These are phyloP conservation scores for Acanthamoeba triangularis DNA, from an alignment of 208 protist species.

Conservation along the genomic window DNA sequence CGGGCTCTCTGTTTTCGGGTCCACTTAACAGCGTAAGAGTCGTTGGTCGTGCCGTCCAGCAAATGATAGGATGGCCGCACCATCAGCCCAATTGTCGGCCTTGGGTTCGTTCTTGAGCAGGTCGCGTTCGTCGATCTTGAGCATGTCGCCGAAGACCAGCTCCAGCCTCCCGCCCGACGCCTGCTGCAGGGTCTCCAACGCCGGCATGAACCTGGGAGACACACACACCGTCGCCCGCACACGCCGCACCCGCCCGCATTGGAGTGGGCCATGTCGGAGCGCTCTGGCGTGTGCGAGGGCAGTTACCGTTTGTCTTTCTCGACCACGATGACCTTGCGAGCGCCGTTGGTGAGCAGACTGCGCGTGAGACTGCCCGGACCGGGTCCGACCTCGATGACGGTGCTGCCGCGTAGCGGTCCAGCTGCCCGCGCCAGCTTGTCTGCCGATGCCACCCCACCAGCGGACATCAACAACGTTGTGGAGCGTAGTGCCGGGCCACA, in stretches of 20 bases:
- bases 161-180: constrained; percentile 1
- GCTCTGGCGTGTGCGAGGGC: too few relatives aligned
- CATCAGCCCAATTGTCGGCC: neutral
- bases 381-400: constrained; percentile 58
- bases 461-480: too few relatives aligned
- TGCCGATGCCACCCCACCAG: neutral
- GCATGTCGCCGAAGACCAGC: constrained; percentile 36
- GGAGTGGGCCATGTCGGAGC: too few relatives aligned
- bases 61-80: too few relatives aligned
- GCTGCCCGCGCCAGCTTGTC: constrained; percentile 44
- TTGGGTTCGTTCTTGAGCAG: constrained; percentile 62
- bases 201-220: constrained; percentile 40
- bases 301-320: constrained; percentile 72
- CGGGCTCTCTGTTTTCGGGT: neutral
- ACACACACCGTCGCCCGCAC: neutral
- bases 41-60: too few relatives aligned
- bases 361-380: constrained; percentile 72
- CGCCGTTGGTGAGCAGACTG: constrained; percentile 66
- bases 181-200: constrained; percentile 49
- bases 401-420: neutral
- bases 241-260: too few relatives aligned
- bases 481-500: too few relatives aligned
- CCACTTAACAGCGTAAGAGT: too few relatives aligned
- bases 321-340: constrained; percentile 66
- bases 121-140: constrained; percentile 48